Evolutionary conservation across 2,329 filamentous ascomycete species (phyloP).

Genomic region (Pyrenophora seminiperda): DNA sequence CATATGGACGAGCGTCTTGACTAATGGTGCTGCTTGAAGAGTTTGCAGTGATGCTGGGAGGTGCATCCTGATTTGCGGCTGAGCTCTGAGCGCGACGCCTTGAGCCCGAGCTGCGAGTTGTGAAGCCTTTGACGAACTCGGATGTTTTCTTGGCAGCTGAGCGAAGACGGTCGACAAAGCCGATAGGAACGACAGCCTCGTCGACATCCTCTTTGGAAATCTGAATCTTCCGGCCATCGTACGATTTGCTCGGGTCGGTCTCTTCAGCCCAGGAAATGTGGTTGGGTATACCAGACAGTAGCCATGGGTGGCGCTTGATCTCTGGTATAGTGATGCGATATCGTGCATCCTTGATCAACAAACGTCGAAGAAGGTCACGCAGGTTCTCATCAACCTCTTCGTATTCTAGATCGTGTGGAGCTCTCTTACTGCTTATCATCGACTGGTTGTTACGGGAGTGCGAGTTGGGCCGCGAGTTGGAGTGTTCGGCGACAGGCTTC

Average conservation of each 20-base stretch:
- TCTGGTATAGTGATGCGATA: slow-evolving; percentile 87
- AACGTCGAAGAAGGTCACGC: slow-evolving; percentile 74
- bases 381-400: slow-evolving; percentile 84
- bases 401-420: slow-evolving; percentile 79
- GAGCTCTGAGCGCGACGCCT: slow-evolving; percentile 63
- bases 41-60: slow-evolving; percentile 58
- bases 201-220: slow-evolving; percentile 93
- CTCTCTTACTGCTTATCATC: slow-evolving; percentile 70
- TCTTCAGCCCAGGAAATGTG: slow-evolving; percentile 86
- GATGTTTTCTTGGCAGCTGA: slow-evolving; percentile 65
- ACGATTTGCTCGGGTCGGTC: slow-evolving; percentile 80
- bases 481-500: slow-evolving; percentile 65
- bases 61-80: slow-evolving; percentile 61
- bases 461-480: slow-evolving; percentile 53
- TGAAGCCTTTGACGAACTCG: slow-evolving; percentile 36
- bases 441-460: slow-evolving; percentile 54
- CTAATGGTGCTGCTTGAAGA: slow-evolving; percentile 61
- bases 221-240: slow-evolving; percentile 83
- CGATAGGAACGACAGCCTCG: slow-evolving; percentile 85
- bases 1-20: slow-evolving; percentile 58
- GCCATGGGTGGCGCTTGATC: slow-evolving; percentile 94
- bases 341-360: slow-evolving; percentile 87
- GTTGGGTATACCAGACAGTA: slow-evolving; percentile 77
- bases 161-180: slow-evolving; percentile 80
- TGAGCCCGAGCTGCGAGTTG: slow-evolving; percentile 38